Base-by-base conservation (phyloP, 495 filamentous ascomycete genomes). In the Polyplosphaeria fusca region DNA sequence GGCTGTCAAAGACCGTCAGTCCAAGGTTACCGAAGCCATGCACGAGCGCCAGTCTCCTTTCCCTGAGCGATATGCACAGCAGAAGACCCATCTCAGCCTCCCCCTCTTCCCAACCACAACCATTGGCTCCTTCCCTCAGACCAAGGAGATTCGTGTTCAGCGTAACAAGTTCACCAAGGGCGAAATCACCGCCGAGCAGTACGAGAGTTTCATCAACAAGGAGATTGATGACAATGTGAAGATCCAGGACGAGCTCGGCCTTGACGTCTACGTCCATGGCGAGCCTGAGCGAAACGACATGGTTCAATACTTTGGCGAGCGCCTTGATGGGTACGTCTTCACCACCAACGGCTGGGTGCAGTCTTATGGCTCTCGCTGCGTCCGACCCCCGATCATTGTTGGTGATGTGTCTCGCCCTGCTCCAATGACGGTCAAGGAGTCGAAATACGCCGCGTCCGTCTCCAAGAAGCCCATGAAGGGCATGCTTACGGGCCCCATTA, bases 271-370 rank as follows among this genome's bases (percentile, higher is more conserved):
- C 69, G 93, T 98, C 57, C 93, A 98, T 78, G 93, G 93, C 69
- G 93, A 98, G 80, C 92, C 93, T 46, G 93, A 98, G 82, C 89
- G 93, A 74, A 97, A 97, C 76, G 93, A 98, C 84, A 98, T 98
- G 93, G 93, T 98, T 37, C 93, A 98, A 76, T 98, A 96, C 84
- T 98, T 98, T 69, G 93, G 93, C 73, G 93, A 98, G 83, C 86
- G 91, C 63, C 82, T 98, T 41, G 84, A 89, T 60, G 93, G 93
- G 70, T 98, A 97, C 75, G 90, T 90, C 68, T 98, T 98, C 83
- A 98, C 93, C 70, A 97, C 91, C 71, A 88, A 96, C 76, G 93
- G 86, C 65, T 98, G 93, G 93, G 93, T 98, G 40, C 93, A 98
- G 82, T 86, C 80, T 67, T 98, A 98, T 76, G 93, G 93, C 62